phyloP scores from a whole-genome alignment of 371 early-diverging fungal species.

The Chytridiales sp. region DNA sequence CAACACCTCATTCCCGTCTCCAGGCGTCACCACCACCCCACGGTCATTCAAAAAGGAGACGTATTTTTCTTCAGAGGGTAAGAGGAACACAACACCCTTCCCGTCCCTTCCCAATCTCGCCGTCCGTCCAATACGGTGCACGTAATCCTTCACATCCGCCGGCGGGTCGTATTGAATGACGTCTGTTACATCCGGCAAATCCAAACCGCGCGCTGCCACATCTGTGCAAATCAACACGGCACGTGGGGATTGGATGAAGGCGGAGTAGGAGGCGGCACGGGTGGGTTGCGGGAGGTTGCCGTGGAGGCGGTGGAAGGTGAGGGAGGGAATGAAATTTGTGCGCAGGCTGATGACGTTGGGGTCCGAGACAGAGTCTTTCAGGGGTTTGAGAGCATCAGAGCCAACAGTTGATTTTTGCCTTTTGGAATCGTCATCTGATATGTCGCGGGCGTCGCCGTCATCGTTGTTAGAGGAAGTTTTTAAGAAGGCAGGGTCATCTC shows the following conservation, averaged over 20 bases:
- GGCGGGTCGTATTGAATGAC: constrained; percentile 99
- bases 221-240: constrained; percentile 92
- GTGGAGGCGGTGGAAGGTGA: constrained; percentile 79
- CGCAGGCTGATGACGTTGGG: constrained; percentile 20
- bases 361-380: not conserved
- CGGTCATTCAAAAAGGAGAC: constrained; percentile 61
- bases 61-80: constrained; percentile 88
- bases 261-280: constrained; percentile 71
- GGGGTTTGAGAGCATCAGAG: constrained; percentile 31
- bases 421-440: constrained; percentile 32
- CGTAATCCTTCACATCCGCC: constrained; percentile 85
- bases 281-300: constrained; percentile 80
- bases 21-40: constrained; percentile 22
- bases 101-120: constrained; percentile 91
- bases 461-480: too few relatives aligned
- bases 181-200: constrained; percentile 87
- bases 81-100: constrained; percentile 74
- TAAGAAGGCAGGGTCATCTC: constrained; percentile 13
- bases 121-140: constrained; percentile 99
- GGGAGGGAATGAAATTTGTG: constrained; percentile 53
- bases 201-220: constrained; percentile 98
- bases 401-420: constrained; percentile 3
- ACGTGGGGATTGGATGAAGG: constrained; percentile 53
- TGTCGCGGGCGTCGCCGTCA: constrained; percentile 40
- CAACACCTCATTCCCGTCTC: constrained; percentile 21